These are phyloP conservation scores for Hordeum pubiflorum DNA, from an alignment of 202 grass and related monocot genomes.

Conservation along the genomic window DNA sequence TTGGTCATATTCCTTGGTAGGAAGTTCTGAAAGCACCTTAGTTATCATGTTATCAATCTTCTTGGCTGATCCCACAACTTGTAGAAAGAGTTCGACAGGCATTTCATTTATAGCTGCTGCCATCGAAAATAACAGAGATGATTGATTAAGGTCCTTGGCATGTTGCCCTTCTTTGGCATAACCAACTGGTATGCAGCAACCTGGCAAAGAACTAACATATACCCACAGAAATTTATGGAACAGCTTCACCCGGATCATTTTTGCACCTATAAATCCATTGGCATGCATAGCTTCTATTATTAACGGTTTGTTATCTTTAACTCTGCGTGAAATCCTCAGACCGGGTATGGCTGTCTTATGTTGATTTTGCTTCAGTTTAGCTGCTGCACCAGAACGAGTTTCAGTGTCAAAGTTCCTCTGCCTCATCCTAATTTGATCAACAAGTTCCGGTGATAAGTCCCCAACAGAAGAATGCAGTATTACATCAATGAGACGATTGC, in stretches of 20 bases:
- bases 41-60: slow-evolving; percentile 76
- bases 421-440: slow-evolving; percentile 62
- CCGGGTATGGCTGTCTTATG: slow-evolving; percentile 36
- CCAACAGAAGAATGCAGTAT: slow-evolving; percentile 77
- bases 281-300: slow-evolving; percentile 66
- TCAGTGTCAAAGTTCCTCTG: slow-evolving; percentile 74
- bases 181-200: slow-evolving; percentile 32
- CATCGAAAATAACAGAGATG: slow-evolving; percentile 65
- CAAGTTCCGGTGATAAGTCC: slow-evolving; percentile 58
- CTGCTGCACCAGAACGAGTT: slow-evolving; percentile 46
- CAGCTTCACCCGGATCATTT: slow-evolving; percentile 85
- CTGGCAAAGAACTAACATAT: slow-evolving; percentile 55
- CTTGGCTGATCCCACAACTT: slow-evolving; percentile 87
- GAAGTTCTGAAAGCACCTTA: slow-evolving; percentile 73
- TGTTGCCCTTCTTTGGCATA: slow-evolving; percentile 32
- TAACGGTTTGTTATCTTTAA: slow-evolving; percentile 55
- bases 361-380: slow-evolving; percentile 55
- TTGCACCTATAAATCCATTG: slow-evolving; percentile 80
- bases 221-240: slow-evolving; percentile 88
- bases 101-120: slow-evolving; percentile 70
- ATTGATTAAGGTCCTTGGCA: slow-evolving; percentile 38
- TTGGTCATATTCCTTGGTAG: slow-evolving; percentile 55
- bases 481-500: slow-evolving; percentile 70
- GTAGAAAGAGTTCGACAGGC: slow-evolving; percentile 86
- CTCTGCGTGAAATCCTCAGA: slow-evolving; percentile 38